phyloP scores from a whole-genome alignment of 768 basidiomycete species.

The Termitomyces eurrhizus region DNA sequence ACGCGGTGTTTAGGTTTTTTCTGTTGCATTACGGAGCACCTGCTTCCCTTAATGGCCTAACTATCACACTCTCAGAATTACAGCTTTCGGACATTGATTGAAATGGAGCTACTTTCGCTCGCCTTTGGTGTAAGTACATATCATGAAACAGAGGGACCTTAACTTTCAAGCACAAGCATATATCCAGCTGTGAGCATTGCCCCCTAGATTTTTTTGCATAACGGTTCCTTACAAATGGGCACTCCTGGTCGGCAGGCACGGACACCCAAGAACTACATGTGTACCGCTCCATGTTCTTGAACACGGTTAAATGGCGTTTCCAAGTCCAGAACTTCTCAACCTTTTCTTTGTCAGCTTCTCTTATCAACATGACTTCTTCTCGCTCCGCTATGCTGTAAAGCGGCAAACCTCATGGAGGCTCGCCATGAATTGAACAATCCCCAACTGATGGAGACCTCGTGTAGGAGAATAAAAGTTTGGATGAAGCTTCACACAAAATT shows the following conservation, averaged over 20 bases:
- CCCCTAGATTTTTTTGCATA: not conserved
- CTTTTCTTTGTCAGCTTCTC: not conserved
- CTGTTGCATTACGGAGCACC: not conserved
- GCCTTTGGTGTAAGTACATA: not conserved
- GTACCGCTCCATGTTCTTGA: not conserved
- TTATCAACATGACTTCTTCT: not conserved
- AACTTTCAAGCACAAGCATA: too few relatives aligned
- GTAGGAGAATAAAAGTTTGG: not conserved
- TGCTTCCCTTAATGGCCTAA: not conserved
- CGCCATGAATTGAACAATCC: not conserved
- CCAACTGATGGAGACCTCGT: not conserved
- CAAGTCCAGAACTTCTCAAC: not conserved
- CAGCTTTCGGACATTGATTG: not conserved
- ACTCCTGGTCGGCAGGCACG: too few relatives aligned
- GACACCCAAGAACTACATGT: not conserved
- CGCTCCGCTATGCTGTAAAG: not conserved
- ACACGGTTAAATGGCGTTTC: too few relatives aligned
- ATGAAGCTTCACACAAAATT: not conserved
- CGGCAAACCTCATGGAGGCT: not conserved
- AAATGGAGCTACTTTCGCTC: not conserved
- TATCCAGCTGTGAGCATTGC: too few relatives aligned
- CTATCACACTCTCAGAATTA: not conserved
- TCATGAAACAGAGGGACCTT: too few relatives aligned
- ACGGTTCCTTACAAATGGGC: not conserved
- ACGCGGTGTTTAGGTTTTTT: not conserved